Percentiles rank a stretch among this genome's conserved stretches.
These are phyloP conservation scores for Phytomonas sp. DNA, from an alignment of 208 protist species.

Conservation along the genomic window DNA sequence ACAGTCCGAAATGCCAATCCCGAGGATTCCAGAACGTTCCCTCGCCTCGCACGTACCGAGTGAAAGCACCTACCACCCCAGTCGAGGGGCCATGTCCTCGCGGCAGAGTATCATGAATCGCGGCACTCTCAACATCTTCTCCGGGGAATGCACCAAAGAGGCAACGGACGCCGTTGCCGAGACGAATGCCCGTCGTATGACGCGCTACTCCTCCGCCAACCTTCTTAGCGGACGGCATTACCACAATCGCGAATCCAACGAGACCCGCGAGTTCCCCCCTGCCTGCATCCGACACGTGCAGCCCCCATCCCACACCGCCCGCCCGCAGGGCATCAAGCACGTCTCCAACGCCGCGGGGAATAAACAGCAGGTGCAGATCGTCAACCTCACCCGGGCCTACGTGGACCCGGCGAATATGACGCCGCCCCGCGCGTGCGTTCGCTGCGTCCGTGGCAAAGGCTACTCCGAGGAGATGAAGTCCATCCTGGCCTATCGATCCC, in stretches of 20 bases:
- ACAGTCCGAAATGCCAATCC: too few relatives aligned
- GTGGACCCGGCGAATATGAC: conserved; percentile 52
- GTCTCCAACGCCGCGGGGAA: conserved; percentile 26
- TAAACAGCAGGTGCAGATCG: conserved; percentile 66
- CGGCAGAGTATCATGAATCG: conserved; percentile 11
- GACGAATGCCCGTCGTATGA: neutral
- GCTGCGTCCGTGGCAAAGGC: conserved; percentile 21
- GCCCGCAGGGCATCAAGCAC: conserved; percentile 49
- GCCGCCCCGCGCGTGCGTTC: conserved; percentile 24
- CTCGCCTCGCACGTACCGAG: too few relatives aligned
- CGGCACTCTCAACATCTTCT: conserved; percentile 41
- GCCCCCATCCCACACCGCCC: conserved; percentile 21
- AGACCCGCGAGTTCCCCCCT: conserved; percentile 48
- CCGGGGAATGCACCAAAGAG: neutral
- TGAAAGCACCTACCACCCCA: too few relatives aligned
- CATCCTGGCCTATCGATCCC: conserved; percentile 21
- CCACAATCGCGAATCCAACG: conserved; percentile 35
- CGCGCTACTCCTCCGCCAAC: conserved; percentile 8
- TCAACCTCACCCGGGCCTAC: conserved; percentile 64
- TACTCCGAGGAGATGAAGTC: conserved; percentile 21
- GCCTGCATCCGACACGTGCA: conserved; percentile 37
- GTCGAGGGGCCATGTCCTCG: too few relatives aligned
- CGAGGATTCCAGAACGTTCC: too few relatives aligned
- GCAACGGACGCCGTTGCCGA: neutral
- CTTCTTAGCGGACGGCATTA: conserved; percentile 11